Evolutionary conservation across 208 protist genomes (phyloP), one percentile per base, ranked within the genome.

Genomic region (Acanthamoeba pearcei): DNA sequence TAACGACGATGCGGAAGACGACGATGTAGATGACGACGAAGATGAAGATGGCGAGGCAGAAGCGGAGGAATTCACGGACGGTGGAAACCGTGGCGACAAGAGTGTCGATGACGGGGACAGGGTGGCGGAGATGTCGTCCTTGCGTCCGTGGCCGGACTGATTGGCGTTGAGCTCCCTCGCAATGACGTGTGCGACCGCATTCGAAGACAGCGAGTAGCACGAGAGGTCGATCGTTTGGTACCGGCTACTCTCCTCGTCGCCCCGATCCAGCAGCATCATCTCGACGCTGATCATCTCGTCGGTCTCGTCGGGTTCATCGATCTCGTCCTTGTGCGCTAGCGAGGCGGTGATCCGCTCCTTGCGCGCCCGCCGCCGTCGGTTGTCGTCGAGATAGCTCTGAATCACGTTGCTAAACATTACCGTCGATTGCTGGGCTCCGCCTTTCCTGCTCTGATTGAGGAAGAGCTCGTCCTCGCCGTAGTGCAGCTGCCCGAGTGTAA

Each of bases 181-280:
- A n/a, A 88, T 64, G 80, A 88, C 38, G 80, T 64, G 46, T 22
- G 32, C 80, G 8, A 38, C 53, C 29, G 80, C 24, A 12, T 88
- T 27, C 27, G 80, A 27, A 6, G 24, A 46, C 3, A 88, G 80
- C 19, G n/a, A 27, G 51, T 64, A 88, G 51, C 80, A 19, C 53
- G 80, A 88, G 1, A 88, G 42, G 53, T 88, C 80, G 46, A 88
- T 55, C 8, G 80, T 88, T 24, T 88, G 80, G 80, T 88, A 88
- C 0, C 80, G 80, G 29, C 80, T 42, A 51, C 80, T 38, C 9
- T 57, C 51, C 80, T 88, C 80, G n/a, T 64, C 80, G 32, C 80
- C 80, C 27, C 80, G 46, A 10, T 88, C 80, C n/a, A 88, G 80
- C 53, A 88, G 80, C 80, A 88, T 64, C 51, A 19, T 24, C 15